These are phyloP conservation scores for Calocybe gangraenosa DNA, from an alignment of 768 basidiomycete genomes.

Conservation along the genomic window DNA sequence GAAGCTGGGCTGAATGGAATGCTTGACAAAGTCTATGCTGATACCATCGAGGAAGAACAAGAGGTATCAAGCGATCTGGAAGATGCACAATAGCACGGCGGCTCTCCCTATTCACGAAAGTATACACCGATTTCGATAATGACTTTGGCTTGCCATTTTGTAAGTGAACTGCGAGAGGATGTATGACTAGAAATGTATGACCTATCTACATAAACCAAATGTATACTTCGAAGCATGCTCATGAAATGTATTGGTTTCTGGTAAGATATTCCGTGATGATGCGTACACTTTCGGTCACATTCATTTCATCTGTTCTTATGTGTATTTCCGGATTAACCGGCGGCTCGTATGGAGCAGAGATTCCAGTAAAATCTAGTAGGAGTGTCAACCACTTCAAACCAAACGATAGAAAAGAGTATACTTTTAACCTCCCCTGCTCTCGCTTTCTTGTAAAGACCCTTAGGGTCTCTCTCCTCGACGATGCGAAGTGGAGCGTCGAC, in stretches of 20 bases:
- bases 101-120: no score
- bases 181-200: slow-evolving; percentile 10
- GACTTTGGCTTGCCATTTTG: not conserved
- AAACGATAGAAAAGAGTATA: slow-evolving; percentile 24
- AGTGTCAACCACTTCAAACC: not conserved
- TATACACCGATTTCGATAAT: no score
- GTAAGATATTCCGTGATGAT: slow-evolving; percentile 78
- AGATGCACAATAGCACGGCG: slow-evolving; percentile 9
- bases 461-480: slow-evolving; percentile 92
- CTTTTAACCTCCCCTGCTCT: slow-evolving; percentile 95
- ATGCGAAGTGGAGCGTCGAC: slow-evolving; percentile 87
- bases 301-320: slow-evolving; percentile 80
- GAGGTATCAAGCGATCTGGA: slow-evolving; percentile 27
- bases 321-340: slow-evolving; percentile 86
- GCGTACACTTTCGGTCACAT: slow-evolving; percentile 74
- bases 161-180: slow-evolving; percentile 2
- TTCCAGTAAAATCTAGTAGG: slow-evolving; percentile 87
- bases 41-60: slow-evolving; percentile 65
- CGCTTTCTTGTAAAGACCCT: slow-evolving; percentile 96
- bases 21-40: slow-evolving; percentile 47
- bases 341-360: slow-evolving; percentile 94
- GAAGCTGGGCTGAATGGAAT: slow-evolving; percentile 68
- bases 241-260: slow-evolving; percentile 53
- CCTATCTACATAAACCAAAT: slow-evolving; percentile 3
- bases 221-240: not conserved